Evolutionary conservation across 2,329 filamentous ascomycete genomes (phyloP).

Genomic region (Aureobasidium subglaciale): DNA sequence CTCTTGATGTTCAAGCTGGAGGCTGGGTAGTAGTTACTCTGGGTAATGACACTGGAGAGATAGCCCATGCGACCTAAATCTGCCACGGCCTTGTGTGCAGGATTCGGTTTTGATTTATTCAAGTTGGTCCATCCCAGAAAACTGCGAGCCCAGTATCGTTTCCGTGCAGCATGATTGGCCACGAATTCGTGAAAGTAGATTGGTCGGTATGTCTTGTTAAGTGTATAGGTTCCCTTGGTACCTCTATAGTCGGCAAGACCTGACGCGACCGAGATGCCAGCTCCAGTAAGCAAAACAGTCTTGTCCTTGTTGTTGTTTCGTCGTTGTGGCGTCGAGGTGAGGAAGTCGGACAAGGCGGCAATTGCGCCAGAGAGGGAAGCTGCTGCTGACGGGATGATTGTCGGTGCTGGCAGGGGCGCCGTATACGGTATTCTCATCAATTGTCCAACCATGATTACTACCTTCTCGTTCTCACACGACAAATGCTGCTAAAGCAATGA

Average conservation of each 20-base stretch:
- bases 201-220: slow-evolving; percentile 83
- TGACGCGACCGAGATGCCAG: slow-evolving; percentile 87
- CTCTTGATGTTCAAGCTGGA: background rate
- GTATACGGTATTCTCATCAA: slow-evolving; percentile 89
- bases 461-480: background rate
- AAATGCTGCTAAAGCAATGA: background rate
- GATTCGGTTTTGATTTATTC: slow-evolving; percentile 70
- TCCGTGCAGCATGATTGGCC: slow-evolving; percentile 70
- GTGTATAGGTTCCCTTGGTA: slow-evolving; percentile 79
- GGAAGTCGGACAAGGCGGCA: slow-evolving; percentile 68
- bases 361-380: slow-evolving; percentile 65
- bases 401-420: slow-evolving; percentile 67
- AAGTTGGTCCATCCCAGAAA: slow-evolving; percentile 89
- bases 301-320: slow-evolving; percentile 47
- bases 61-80: slow-evolving; percentile 65
- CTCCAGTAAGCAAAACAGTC: slow-evolving; percentile 66
- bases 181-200: slow-evolving; percentile 93
- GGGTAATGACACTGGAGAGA: slow-evolving; percentile 73
- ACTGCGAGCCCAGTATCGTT: slow-evolving; percentile 92
- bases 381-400: slow-evolving; percentile 66
- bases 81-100: slow-evolving; percentile 68
- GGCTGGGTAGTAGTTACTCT: slow-evolving; percentile 51
- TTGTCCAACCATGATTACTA: slow-evolving; percentile 1
- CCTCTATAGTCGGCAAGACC: slow-evolving; percentile 91
- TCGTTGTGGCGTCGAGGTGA: slow-evolving; percentile 45